phyloP scores from a whole-genome alignment of 1,139 yeast species.

The Yamadazyma atmosphaerica region DNA sequence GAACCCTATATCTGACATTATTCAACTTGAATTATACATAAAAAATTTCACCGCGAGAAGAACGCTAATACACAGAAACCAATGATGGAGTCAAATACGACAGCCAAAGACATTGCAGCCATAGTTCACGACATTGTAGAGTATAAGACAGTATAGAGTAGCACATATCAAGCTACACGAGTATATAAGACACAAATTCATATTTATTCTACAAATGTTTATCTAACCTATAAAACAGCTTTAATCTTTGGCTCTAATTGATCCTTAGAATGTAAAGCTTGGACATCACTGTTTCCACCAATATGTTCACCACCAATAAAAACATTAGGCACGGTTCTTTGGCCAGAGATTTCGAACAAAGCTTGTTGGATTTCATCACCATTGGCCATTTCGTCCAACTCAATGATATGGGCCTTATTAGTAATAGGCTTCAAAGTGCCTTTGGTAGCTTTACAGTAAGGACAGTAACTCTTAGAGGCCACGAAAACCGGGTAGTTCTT shows the following conservation, averaged over 20 bases:
- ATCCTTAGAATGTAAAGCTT: slow-evolving; percentile 48
- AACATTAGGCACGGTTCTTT: slow-evolving; percentile 89
- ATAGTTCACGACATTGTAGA: too few relatives aligned
- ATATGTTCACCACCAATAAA: slow-evolving; percentile 88
- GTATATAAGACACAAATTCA: background rate
- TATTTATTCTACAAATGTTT: background rate
- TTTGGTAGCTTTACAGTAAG: slow-evolving; percentile 70
- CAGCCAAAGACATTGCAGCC: too few relatives aligned
- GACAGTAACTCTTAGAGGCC: slow-evolving; percentile 77
- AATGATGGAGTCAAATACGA: too few relatives aligned
- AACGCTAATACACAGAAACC: background rate
- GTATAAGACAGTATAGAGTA: too few relatives aligned
- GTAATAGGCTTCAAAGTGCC: slow-evolving; percentile 53
- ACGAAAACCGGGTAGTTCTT: slow-evolving; percentile 70
- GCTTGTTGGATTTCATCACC: slow-evolving; percentile 72
- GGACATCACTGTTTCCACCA: slow-evolving; percentile 92
- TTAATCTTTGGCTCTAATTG: slow-evolving; percentile 37
- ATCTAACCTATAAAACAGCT: slow-evolving; percentile 34
- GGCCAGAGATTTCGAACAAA: slow-evolving; percentile 75
- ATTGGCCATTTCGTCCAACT: slow-evolving; percentile 53
- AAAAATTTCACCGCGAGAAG: slow-evolving; percentile 2
- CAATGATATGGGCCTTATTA: slow-evolving; percentile 59
- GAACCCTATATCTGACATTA: slow-evolving; percentile 58
- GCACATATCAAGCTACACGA: background rate
- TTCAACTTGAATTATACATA: too few relatives aligned